Evolutionary conservation across 1,284 basidiomycete genomes (phyloP), one percentile per base, ranked within the genome.

Genomic region (Cystobasidium pallidum): DNA sequence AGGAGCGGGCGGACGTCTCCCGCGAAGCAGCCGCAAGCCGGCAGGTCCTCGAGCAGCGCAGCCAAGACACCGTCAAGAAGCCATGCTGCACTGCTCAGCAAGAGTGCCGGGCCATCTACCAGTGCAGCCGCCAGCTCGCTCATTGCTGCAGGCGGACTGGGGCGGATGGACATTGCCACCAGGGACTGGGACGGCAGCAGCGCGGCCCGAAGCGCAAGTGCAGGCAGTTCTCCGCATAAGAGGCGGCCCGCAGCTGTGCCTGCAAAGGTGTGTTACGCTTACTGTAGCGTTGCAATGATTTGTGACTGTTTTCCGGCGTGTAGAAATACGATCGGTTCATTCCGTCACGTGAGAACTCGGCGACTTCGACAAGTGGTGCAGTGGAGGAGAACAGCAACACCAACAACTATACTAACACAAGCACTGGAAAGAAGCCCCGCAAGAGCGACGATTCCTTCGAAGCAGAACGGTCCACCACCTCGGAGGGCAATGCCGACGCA

Each of bases 251-350:
- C 51, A 24, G 17, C 52, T 3, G 30, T 54, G 55, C 61, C 32
- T 47, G 52, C 43, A 4, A 61, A 68, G 57, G 41, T 55, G n/a
- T 28, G 39, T 0, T 24, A 4, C 7, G 28, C 54, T 32, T 15
- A 24, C 24, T 15, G 10, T 57, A 2, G 1, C 17, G 1, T 32
- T 51, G 4, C 28, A 6, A 15, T 21, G 6, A 24, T 43, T 26
- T 17, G 36, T 41, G n/a, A 39, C 36, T 39, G 36, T 39, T 39
- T 6, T 39, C 13, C 36, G 7, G 6, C 13, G 36, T 68, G 15
- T 30, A 73, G 66, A 57, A 70, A 36, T 73, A 73, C 59, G 73
- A 74, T 54, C 73, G 73, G 43, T 74, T 74, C 58, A 74, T 74
- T 54, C 73, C 73, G 26, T 66, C 61, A 47, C 68, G 73, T 49